Conservation (phyloP, 2,329 filamentous ascomycete genomes). For the Ophiostoma quercus region DNA sequence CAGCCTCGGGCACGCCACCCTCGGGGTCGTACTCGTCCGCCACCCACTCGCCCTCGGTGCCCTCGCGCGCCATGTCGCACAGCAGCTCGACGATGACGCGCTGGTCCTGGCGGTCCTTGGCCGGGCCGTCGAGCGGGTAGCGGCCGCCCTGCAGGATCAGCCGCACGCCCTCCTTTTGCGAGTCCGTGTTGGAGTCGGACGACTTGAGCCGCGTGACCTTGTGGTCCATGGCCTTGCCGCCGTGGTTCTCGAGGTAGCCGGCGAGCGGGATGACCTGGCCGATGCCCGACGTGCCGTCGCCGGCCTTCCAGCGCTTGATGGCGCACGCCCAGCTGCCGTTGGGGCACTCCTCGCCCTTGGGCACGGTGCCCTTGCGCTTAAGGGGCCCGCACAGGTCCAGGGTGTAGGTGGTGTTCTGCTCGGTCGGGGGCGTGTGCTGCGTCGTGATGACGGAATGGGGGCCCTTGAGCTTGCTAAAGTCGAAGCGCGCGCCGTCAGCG, state of each 20-base stretch:
- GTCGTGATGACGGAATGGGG: conserved; percentile 63
- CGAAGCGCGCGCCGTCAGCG: conserved; percentile 55
- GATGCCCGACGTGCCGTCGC: conserved; percentile 44
- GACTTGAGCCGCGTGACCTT: conserved; percentile 61
- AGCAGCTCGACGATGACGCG: conserved; percentile 79
- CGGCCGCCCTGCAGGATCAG: conserved; percentile 61
- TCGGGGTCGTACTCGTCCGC: conserved; percentile 48
- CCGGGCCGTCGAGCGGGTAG: conserved; percentile 50
- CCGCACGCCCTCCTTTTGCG: conserved; percentile 64
- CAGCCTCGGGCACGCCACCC: conserved; percentile 30
- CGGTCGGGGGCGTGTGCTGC: conserved; percentile 47
- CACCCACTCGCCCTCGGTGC: conserved; percentile 65
- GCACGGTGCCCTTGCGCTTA: conserved; percentile 53
- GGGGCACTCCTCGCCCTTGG: conserved; percentile 58
- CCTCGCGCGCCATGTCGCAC: conserved; percentile 68
- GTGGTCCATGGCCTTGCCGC: conserved; percentile 58
- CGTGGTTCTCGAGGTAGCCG: conserved; percentile 58
- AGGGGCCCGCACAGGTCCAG: conserved; percentile 69
- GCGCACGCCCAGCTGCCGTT: conserved; percentile 70
- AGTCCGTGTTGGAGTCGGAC: conserved; percentile 59
- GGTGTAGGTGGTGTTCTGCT: conserved; percentile 73
- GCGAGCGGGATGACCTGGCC: conserved; percentile 65
- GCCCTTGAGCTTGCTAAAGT: conserved; percentile 59
- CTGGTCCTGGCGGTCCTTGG: conserved; percentile 46
- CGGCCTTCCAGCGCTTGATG: conserved; percentile 55